Base-by-base conservation (phyloP, 2,329 filamentous ascomycete genomes). In the Sporothrix globosa region DNA sequence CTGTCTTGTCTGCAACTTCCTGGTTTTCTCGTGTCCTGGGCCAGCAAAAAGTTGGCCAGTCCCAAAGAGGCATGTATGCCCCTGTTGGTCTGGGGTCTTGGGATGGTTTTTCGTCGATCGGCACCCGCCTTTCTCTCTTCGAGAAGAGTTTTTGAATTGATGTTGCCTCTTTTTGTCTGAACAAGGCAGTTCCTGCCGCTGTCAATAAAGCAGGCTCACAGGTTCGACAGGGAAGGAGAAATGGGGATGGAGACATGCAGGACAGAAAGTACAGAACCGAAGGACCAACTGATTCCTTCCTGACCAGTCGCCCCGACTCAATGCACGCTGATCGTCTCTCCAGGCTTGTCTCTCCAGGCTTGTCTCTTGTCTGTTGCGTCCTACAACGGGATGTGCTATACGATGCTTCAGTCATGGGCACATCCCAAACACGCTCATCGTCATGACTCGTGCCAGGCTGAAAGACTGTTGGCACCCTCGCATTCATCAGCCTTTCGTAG, bases 1-100 rank as follows among this genome's bases (percentile, higher is more conserved):
- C n/a, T n/a, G n/a, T n/a, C n/a, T n/a, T n/a, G n/a, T n/a, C n/a
- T n/a, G n/a, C n/a, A n/a, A n/a, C n/a, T n/a, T n/a, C n/a, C n/a
- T n/a, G n/a, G n/a, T 14, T n/a, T 24, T 30, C 53, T 39, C 30
- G 10, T 50, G 24, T 27, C 19, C 27, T 30, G 3, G 27, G 27
- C 27, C 27, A 30, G 27, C 27, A 30, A 30, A 30, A 30, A 30
- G 27, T 30, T 52, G 41, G 30, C 30, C 63, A 67, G 34, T 39
- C 63, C 50, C 65, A 67, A 67, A 67, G 13, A 67, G 65, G 65
- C 50, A 67, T 56, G 34, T 67, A 50, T 54, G 44, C 65, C 48
- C 34, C 30, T 17, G 27, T n/a, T 27, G 53, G 9, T 56, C 53
- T 48, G 3, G 21, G 13, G 4, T 66, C 19, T 63, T 48, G 39